Conservation (phyloP, 306 rosid species). For the Pyrus bretschneideri region DNA sequence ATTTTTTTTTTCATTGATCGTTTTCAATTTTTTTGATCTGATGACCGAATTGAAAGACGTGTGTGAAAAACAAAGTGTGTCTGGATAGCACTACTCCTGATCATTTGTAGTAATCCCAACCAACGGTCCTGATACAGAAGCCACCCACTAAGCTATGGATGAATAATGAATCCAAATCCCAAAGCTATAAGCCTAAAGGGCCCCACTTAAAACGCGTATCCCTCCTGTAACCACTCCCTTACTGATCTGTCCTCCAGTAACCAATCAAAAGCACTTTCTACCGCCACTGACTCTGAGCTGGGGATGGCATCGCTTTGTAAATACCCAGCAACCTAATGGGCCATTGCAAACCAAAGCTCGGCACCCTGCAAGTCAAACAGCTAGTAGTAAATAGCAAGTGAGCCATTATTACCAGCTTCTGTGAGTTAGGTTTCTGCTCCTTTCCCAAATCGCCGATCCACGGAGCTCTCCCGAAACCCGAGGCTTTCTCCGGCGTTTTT, state of each 20-base stretch:
- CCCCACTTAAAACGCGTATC: neutral
- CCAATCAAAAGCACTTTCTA: neutral
- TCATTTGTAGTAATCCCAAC: neutral
- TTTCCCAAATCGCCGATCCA: neutral
- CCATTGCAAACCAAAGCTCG: neutral
- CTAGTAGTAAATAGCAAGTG: neutral
- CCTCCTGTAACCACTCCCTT: neutral
- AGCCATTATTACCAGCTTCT: neutral
- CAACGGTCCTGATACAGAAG: neutral
- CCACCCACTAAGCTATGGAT: neutral
- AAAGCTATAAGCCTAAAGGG: neutral
- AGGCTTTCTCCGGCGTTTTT: neutral
- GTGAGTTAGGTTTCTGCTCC: neutral
- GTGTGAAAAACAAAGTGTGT: too few species aligned
- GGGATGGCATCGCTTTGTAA: neutral
- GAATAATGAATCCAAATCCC: too few species aligned
- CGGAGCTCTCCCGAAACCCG: neutral
- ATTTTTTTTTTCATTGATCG: neutral
- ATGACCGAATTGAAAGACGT: too few species aligned
- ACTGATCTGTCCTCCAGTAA: constrained; percentile 11
- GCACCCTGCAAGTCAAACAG: neutral
- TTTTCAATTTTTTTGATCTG: too few species aligned
- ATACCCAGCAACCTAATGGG: neutral
- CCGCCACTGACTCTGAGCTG: neutral
- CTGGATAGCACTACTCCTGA: too few species aligned